These are phyloP conservation scores for Styphnolobium japonicum DNA, from an alignment of 306 rosid genomes.

Conservation along the genomic window DNA sequence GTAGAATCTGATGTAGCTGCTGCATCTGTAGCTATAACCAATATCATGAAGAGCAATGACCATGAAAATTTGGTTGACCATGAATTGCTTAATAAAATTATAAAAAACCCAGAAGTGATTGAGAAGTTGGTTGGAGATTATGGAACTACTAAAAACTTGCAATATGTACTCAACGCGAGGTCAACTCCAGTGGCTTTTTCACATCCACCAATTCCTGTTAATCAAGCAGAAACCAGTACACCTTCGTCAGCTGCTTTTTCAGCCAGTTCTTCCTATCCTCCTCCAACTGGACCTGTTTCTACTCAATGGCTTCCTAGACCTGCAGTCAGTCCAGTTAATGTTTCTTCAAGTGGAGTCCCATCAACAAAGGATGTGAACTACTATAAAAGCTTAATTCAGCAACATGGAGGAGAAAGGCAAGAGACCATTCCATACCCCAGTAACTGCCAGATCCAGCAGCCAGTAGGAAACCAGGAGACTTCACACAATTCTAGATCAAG, in stretches of 20 bases:
- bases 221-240: conserved; percentile 34
- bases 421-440: conserved; percentile 48
- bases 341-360: conserved; percentile 49
- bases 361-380: conserved; percentile 66
- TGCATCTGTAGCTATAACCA: conserved; percentile 62
- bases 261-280: conserved; percentile 41
- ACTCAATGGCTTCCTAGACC: conserved; percentile 43
- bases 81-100: conserved; percentile 67
- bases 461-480: conserved; percentile 50
- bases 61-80: conserved; percentile 67
- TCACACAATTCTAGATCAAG: conserved; percentile 49
- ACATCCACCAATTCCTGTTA: conserved; percentile 36
- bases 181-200: conserved; percentile 40
- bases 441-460: conserved; percentile 44
- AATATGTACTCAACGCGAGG: conserved; percentile 34
- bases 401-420: conserved; percentile 84
- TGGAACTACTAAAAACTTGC: conserved; percentile 39
- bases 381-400: conserved; percentile 91
- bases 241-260: conserved; percentile 34
- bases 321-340: conserved; percentile 27
- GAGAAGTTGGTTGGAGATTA: conserved; percentile 70
- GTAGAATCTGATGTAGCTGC: conserved; percentile 59
- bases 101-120: conserved; percentile 71
- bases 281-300: conserved; percentile 38
- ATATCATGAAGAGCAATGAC: conserved; percentile 59